A percentile compares a stretch with the other conserved stretches of the same genome.
phyloP scores from a whole-genome alignment of 768 basidiomycete species.

The Lactarius pseudohatsudake region DNA sequence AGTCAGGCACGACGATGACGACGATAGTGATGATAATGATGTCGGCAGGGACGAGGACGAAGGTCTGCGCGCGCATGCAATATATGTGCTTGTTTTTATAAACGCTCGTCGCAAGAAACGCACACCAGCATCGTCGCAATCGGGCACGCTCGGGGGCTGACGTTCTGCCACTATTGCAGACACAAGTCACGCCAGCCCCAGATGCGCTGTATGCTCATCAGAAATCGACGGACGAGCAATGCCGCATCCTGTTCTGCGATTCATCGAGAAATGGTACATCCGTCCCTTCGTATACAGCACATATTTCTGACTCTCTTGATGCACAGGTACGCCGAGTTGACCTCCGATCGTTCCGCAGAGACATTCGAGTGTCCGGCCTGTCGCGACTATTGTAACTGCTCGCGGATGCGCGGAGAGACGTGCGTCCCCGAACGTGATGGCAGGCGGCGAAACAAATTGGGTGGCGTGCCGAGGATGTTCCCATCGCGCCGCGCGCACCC shows the following conservation, averaged over 20 bases:
- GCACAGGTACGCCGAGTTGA: too few relatives aligned
- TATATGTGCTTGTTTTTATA: too few relatives aligned
- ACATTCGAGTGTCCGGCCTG: conserved; percentile 45
- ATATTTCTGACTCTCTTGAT: too few relatives aligned
- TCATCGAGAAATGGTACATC: too few relatives aligned
- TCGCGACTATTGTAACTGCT: conserved; percentile 46
- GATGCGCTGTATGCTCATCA: conserved; percentile 18
- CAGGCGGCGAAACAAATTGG: too few relatives aligned
- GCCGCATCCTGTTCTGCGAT: conserved; percentile 18
- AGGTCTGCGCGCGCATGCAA: too few relatives aligned
- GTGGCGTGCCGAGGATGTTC: neutral
- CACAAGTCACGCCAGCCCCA: conserved; percentile 12
- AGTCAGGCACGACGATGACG: too few relatives aligned
- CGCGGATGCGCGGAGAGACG: conserved; percentile 46
- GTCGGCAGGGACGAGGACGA: too few relatives aligned
- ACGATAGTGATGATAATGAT: too few relatives aligned
- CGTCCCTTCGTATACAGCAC: too few relatives aligned
- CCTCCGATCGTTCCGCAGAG: neutral
- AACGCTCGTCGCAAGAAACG: neutral
- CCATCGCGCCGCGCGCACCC: too few relatives aligned
- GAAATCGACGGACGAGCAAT: neutral
- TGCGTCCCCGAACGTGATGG: conserved; percentile 40
- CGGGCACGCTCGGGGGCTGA: neutral
- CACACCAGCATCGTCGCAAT: neutral
- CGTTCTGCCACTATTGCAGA: conserved; percentile 25